A percentile compares a stretch with the other conserved stretches of the same genome.
phyloP scores from a whole-genome alignment of 192 early-diverging fungal species.

The Fimicolochytrium jonesii region DNA sequence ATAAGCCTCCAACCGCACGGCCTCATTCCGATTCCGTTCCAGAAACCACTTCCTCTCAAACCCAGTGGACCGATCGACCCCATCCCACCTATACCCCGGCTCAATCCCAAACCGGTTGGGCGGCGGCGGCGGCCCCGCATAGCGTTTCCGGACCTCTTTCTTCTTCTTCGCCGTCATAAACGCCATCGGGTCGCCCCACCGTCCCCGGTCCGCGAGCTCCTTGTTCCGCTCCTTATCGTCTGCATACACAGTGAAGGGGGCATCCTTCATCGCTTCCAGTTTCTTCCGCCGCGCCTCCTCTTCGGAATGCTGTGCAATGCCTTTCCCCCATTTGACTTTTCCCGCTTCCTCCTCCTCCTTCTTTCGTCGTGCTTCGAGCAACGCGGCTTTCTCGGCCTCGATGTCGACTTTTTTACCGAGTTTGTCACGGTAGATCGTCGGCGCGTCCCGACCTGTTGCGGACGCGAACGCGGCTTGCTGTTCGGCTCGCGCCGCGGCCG shows the following conservation, averaged over 20 bases:
- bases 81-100: constrained; percentile 79
- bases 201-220: constrained; percentile 43
- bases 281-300: constrained; percentile 21
- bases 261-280: constrained; percentile 29
- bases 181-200: constrained; percentile 71
- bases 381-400: constrained; percentile 37
- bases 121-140: constrained; percentile 52
- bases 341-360: constrained; percentile 33
- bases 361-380: constrained; percentile 24
- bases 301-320: constrained; percentile 54
- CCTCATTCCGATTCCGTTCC: constrained; percentile 17
- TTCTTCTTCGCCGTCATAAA: constrained; percentile 35
- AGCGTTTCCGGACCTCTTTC: constrained; percentile 29
- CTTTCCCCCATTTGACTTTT: constrained; percentile 58
- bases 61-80: constrained; percentile 74
- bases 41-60: constrained; percentile 57
- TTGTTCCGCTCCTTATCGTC: constrained; percentile 48
- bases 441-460: constrained; percentile 25
- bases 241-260: constrained; percentile 42
- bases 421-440: constrained; percentile 66
- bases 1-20: constrained; percentile 32
- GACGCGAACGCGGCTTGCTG: constrained; percentile 12
- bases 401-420: constrained; percentile 53
- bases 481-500: no score
- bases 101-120: constrained; percentile 66